Percentiles rank a stretch among this genome's conserved stretches.
These are phyloP conservation scores for Irpex sp. DNA, from an alignment of 1,284 basidiomycete species.

Conservation along the genomic window DNA sequence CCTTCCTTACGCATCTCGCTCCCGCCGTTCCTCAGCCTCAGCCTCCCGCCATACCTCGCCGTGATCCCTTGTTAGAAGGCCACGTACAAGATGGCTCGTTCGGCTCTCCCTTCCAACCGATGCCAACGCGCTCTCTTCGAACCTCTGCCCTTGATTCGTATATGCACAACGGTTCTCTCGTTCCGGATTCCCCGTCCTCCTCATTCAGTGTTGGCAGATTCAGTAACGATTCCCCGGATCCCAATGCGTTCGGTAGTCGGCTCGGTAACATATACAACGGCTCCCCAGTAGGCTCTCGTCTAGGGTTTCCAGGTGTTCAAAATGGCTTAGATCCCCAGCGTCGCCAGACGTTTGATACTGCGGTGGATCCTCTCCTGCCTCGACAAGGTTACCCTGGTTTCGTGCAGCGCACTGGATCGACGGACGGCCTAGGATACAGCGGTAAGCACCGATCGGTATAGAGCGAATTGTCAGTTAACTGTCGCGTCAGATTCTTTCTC, in stretches of 20 bases:
- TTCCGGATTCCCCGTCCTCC: conserved; percentile 67
- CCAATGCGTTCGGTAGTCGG: conserved; percentile 50
- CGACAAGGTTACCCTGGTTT: conserved; percentile 10
- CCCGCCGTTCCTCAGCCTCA: conserved; percentile 33
- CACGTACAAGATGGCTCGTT: conserved; percentile 34
- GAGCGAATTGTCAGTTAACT: neutral
- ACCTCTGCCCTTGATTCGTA: conserved; percentile 60
- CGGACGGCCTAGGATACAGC: conserved; percentile 44
- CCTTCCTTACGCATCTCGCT: conserved; percentile 58
- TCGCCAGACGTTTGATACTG: conserved; percentile 19
- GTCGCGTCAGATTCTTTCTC: neutral
- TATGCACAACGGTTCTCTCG: conserved; percentile 45
- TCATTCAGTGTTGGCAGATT: conserved; percentile 62
- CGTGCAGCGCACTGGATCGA: conserved; percentile 29
- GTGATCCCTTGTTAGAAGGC: conserved; percentile 40
- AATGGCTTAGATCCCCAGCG: conserved; percentile 15
- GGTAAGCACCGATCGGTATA: conserved; percentile 20
- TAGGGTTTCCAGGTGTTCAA: conserved; percentile 13
- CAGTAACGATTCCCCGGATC: conserved; percentile 65
- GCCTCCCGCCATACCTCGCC: conserved; percentile 45
- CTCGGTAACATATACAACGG: conserved; percentile 35
- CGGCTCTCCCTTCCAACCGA: conserved; percentile 59
- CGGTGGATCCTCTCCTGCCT: conserved; percentile 15
- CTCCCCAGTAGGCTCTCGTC: conserved; percentile 28
- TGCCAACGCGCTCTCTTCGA: conserved; percentile 55